Conservation (phyloP, 441 rosid species). For the Gossypium davidsonii region DNA sequence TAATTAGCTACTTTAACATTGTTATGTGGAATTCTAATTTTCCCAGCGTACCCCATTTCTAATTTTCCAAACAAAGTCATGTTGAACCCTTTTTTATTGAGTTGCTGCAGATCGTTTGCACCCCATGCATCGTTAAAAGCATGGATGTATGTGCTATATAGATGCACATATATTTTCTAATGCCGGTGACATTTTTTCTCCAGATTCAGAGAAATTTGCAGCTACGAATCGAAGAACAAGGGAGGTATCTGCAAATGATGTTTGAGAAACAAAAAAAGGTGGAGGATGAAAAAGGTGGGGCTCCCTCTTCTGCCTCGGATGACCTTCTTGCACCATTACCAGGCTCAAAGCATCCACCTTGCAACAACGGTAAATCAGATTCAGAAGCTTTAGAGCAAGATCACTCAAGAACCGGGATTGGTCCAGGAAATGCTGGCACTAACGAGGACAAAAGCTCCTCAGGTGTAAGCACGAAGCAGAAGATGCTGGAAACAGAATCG, state of each 20-base stretch:
- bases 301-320: slow-evolving; percentile 30
- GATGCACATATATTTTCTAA: neutral
- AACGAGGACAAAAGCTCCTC: slow-evolving; percentile 16
- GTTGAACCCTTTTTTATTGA: neutral
- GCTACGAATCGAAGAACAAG: slow-evolving; percentile 53
- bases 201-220: slow-evolving; percentile 58
- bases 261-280: slow-evolving; percentile 43
- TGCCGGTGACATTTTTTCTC: neutral
- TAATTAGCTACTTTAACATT: neutral
- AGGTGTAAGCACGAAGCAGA: slow-evolving; percentile 26
- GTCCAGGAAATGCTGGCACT: neutral
- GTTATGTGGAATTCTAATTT: neutral
- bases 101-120: neutral
- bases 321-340: slow-evolving; percentile 19
- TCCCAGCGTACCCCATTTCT: neutral
- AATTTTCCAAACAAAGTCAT: neutral
- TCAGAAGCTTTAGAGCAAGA: slow-evolving; percentile 20
- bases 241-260: slow-evolving; percentile 47
- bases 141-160: neutral
- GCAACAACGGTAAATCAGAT: slow-evolving; percentile 17
- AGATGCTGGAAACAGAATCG: slow-evolving; percentile 17
- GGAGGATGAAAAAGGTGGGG: slow-evolving; percentile 30
- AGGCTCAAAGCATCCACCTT: slow-evolving; percentile 18
- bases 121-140: neutral
- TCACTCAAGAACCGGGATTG: slow-evolving; percentile 13